These are phyloP conservation scores for Exserohilum turcica DNA, from an alignment of 2,329 filamentous ascomycete species.

Conservation along the genomic window DNA sequence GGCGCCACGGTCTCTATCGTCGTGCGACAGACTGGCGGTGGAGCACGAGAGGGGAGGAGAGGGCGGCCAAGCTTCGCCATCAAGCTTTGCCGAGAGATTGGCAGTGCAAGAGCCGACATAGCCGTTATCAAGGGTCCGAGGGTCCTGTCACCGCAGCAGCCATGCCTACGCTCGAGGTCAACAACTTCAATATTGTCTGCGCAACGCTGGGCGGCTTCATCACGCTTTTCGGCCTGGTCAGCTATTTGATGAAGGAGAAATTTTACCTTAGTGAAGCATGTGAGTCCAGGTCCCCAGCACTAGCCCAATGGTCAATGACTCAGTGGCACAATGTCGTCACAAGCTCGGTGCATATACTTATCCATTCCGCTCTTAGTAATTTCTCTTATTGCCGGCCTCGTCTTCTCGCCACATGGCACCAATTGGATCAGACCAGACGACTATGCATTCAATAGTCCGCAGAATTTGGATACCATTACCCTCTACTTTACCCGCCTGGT, in stretches of 20 bases:
- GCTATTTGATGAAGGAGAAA: conserved; percentile 85
- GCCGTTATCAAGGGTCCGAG: not conserved
- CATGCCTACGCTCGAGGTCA: conserved; percentile 68
- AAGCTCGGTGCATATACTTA: not conserved
- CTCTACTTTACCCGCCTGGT: conserved; percentile 86
- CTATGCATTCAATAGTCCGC: conserved; percentile 66
- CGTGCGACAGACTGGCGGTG: not conserved
- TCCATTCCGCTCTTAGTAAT: conserved; percentile 65
- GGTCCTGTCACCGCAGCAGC: not conserved
- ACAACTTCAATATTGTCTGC: conserved; percentile 84
- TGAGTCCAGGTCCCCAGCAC: conserved; percentile 54
- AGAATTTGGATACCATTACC: conserved; percentile 72
- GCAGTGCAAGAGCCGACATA: conserved; percentile 8
- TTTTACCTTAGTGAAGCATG: conserved; percentile 90
- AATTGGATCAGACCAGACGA: conserved; percentile 75
- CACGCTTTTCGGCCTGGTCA: conserved; percentile 87
- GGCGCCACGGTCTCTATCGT: not conserved
- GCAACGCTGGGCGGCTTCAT: conserved; percentile 85
- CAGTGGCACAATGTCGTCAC: not conserved
- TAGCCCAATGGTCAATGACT: not conserved
- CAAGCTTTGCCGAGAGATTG: conserved; percentile 13
- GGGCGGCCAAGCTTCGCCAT: conserved; percentile 4
- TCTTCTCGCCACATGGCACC: conserved; percentile 77
- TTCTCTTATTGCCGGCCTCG: conserved; percentile 76
- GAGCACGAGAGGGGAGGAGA: not conserved